Evolutionary conservation across 2,329 filamentous ascomycete genomes (phyloP), one percentile per base, ranked within the genome.

Genomic region (Alternaria rosae): DNA sequence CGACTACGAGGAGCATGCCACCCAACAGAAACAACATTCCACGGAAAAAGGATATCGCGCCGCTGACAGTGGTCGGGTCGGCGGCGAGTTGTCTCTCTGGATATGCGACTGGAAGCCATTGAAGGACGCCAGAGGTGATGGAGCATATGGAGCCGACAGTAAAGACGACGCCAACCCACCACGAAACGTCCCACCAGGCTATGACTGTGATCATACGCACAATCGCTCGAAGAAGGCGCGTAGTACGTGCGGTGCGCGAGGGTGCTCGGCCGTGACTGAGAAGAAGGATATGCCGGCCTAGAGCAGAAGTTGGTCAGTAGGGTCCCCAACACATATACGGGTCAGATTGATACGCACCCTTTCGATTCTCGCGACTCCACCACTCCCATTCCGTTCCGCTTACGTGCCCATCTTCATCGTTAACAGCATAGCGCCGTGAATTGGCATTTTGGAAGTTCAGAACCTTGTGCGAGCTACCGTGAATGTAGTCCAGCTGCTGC

Each of bases 301-400:
- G 11, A 20, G 10, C 15, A 15, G 17, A 13, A 8, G 28, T n/a
- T 43, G 6, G 53, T 55, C 41, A 45, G 41, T 20, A n/a, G 8
- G 6, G 9, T 17, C 35, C 9, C 17, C 15, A n/a, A 9, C 35
- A 17, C 17, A 11, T 38, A n/a, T 12, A 21, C 4, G n/a, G 11
- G 1, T 15, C 11, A 45, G 20, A 13, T 30, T 8, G 25, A n/a
- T 32, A 45, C 41, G 2, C 2, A 55, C 53, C 53, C 26, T 55
- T 55, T n/a, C 53, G 25, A 45, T 55, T 35, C 41, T 55, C 26
- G 25, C 41, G 38, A 25, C 41, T 55, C 20, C 20, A 55, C 53
- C 26, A 45, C 41, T 45, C 41, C 53, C 53, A 45, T 26, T 55
- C 26, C 5, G 41, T 55, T 2, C 41, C 53, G 26, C 17, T 55